Evolutionary conservation across 208 protist species (phyloP).

Genomic region (Acanthamoeba triangularis): DNA sequence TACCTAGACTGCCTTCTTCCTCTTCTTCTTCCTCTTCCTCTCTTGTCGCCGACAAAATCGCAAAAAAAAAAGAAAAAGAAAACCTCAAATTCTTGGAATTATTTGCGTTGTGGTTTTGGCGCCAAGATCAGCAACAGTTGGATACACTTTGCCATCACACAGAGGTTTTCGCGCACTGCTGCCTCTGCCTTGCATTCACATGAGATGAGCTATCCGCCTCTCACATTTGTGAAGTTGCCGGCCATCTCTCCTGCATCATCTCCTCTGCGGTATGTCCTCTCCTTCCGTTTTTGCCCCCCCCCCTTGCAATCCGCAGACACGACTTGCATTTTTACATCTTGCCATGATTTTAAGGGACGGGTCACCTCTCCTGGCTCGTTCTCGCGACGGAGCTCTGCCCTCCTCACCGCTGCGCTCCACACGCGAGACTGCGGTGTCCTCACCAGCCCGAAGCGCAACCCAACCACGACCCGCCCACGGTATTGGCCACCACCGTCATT

Average conservation of each 20-base stretch:
- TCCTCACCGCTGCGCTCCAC: not conserved
- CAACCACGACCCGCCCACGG: not conserved
- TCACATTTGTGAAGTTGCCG: slow-evolving; percentile 35
- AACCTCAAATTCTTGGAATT: not conserved
- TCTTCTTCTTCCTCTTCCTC: not conserved
- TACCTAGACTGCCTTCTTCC: too few relatives aligned
- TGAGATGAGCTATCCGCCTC: slow-evolving; percentile 3
- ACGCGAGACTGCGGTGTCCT: not conserved
- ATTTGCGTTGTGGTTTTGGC: not conserved
- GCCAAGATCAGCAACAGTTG: not conserved
- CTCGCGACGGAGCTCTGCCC: not conserved
- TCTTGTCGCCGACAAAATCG: too few relatives aligned
- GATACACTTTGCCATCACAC: too few relatives aligned
- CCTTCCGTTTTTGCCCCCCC: not conserved
- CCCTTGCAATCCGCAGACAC: not conserved
- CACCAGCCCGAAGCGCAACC: not conserved
- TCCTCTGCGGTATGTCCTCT: not conserved
- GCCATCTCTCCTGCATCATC: not conserved
- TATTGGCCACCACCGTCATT: too few relatives aligned
- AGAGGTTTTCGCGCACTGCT: too few relatives aligned
- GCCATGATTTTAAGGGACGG: not conserved
- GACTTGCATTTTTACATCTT: not conserved
- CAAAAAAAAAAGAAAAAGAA: not conserved
- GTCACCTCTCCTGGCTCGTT: not conserved
- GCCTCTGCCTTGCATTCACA: too few relatives aligned